phyloP scores from a whole-genome alignment of 768 basidiomycete species.

The Coprinopsis marcescibilis region DNA sequence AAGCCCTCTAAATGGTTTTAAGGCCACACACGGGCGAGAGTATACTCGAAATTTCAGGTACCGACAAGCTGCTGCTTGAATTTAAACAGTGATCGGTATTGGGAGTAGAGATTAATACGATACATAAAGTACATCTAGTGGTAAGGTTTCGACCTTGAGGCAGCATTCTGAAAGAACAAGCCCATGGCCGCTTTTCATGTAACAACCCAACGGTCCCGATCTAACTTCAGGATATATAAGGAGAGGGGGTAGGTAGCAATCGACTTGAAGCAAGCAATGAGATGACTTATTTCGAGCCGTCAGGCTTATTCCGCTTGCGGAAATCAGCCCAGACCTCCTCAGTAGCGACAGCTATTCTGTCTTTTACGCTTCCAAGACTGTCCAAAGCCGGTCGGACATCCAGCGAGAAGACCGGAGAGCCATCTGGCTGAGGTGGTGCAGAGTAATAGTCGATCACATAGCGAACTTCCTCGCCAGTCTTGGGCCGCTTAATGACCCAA shows the following conservation, averaged over 20 bases:
- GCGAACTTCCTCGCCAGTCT: constrained; percentile 76
- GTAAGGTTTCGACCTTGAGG: no score
- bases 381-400: constrained; percentile 96
- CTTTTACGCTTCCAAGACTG: constrained; percentile 67
- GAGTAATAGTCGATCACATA: constrained; percentile 99
- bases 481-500: constrained; percentile 85
- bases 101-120: no score
- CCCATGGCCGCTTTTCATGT: no score
- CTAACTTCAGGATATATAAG: no score
- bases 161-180: no score
- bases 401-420: constrained; percentile 90
- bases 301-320: constrained; percentile 25
- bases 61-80: no score
- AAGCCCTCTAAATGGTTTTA: no score
- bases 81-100: no score
- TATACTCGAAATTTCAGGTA: no score
- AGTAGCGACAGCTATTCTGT: constrained; percentile 65
- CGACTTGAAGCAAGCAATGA: not conserved
- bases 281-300: not conserved
- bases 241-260: not conserved
- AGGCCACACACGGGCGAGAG: no score
- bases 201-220: no score
- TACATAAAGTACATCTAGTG: no score
- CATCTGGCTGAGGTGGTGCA: constrained; percentile 82
- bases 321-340: constrained; percentile 58